Base-by-base conservation (phyloP, 805 yeast species). In the Lipomyces anomalus region DNA sequence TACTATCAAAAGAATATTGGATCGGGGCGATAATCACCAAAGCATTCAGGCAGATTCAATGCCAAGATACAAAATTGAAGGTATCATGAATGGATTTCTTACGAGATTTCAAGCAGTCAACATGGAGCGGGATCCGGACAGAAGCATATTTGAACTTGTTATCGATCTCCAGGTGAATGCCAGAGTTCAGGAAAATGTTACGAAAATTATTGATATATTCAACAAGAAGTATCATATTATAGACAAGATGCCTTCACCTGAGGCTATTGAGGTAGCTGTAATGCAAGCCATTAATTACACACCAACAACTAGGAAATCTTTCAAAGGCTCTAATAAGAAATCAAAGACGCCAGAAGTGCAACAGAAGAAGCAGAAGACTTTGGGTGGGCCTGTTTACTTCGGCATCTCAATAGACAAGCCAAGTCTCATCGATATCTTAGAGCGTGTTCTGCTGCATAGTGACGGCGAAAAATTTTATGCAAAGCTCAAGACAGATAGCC, bases 1-100 rank as follows among this genome's bases (percentile, higher is more conserved):
- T 0, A 84, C 96, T 0, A 63, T 67, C 6, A 61, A 67, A 0
- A 71, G 97, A 44, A 82, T 90, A 0, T 40, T 70, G 4, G 59
- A 60, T 2, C 73, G 98, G 56, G 97, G 96, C 2, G 88, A 88
- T 58, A 82, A 84, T 52, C 98, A 92, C 61, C 95, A 84, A 61
- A 78, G 89, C 1, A 84, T 92, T 32, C 79, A 82, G 53, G 71
- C 69, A 3, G 61, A 58, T 0, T 58, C 64, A 2, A 71, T 74
- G 44, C 78, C 80, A 6, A 68, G 68, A 3, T 63, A 64, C 16
- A 68, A 72, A 42, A 79, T 84, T 0, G 64, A 69, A 28, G 73
- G 71, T 18, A 81, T 92, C 26, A 78, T 90, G 85, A 67, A 68
- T 24, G 87, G 89, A 0, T 89, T 90, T 58, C 68, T 84, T 38